Evolutionary conservation across 2,329 filamentous ascomycete genomes (phyloP), one percentile per base, ranked within the genome.

Genomic region (Teratosphaeria nubilosa): DNA sequence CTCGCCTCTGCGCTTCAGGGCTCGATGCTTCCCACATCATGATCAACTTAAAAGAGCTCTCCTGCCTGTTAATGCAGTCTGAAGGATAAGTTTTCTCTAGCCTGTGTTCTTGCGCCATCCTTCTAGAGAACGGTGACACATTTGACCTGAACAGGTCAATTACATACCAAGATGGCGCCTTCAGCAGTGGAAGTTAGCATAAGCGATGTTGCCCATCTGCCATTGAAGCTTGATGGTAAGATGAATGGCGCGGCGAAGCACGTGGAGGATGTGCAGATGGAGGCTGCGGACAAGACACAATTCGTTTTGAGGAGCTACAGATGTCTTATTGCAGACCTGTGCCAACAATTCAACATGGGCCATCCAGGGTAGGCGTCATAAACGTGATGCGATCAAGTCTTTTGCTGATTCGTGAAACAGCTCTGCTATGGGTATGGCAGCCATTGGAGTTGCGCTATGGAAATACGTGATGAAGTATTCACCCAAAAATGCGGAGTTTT

Each of bases 331-430:
- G 83, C 85, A 51, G 86, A 88, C 67, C 72, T 88, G 2, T 87
- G 84, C 65, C 79, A 88, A 68, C 85, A 88, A 63, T 88, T 86
- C 71, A 82, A 82, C 61, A 84, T 84, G 37, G 86, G 86, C 0
- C 86, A 88, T 66, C 85, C 85, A 20, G 85, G 85, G 81, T 85
- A 74, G 64, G 76, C 53, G 48, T 16, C 4, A n/a, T 27, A 45
- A 22, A 13, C 31, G 3, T 25, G 16, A 37, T 11, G n/a, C 24
- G 14, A 31, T 5, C 20, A 31, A 9, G 20, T 3, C 10, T 20
- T 10, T 13, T 25, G 27, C 60, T 66, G 41, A 66, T 52, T 10
- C 22, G 0, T 0, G 31, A n/a, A 14, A 11, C 50, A 80, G 78
- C 59, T 77, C 77, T 57, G 80, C 80, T 20, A 83, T 84, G 68